Conservation (phyloP, 257 asterid species). For the Asclepias syriaca region DNA sequence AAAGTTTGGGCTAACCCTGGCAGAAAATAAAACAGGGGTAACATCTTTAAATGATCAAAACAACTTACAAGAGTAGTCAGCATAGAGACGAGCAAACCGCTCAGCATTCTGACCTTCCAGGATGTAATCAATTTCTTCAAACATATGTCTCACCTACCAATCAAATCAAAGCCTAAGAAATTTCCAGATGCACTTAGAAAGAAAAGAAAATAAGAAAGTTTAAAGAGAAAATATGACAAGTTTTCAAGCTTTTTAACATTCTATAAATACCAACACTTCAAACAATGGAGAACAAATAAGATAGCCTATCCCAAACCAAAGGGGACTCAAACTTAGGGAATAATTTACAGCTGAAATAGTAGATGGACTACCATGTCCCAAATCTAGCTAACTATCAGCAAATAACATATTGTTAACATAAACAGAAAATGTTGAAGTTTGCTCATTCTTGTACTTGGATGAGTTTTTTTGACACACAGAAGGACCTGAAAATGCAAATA, state of each 20-base stretch:
- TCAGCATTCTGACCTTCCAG: constrained; percentile 96
- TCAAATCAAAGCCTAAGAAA: constrained; percentile 28
- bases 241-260: background rate
- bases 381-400: background rate
- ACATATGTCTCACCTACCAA: constrained; percentile 95
- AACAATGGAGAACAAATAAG: background rate
- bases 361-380: background rate
- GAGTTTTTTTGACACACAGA: background rate
- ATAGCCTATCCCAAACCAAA: background rate
- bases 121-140: constrained; percentile 93
- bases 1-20: background rate
- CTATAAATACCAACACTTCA: background rate
- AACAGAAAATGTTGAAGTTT: too few species aligned
- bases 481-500: background rate
- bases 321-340: background rate
- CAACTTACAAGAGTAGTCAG: constrained; percentile 50
- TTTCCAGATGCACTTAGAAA: background rate
- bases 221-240: background rate
- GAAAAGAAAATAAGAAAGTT: background rate
- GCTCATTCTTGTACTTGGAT: background rate
- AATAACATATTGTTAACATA: background rate
- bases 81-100: constrained; percentile 82
- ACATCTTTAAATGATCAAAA: constrained; percentile 9
- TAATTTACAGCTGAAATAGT: background rate
- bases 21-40: background rate